Base-by-base conservation (phyloP, 2,329 filamentous ascomycete genomes). In the Paracoccidioides lutzii region DNA sequence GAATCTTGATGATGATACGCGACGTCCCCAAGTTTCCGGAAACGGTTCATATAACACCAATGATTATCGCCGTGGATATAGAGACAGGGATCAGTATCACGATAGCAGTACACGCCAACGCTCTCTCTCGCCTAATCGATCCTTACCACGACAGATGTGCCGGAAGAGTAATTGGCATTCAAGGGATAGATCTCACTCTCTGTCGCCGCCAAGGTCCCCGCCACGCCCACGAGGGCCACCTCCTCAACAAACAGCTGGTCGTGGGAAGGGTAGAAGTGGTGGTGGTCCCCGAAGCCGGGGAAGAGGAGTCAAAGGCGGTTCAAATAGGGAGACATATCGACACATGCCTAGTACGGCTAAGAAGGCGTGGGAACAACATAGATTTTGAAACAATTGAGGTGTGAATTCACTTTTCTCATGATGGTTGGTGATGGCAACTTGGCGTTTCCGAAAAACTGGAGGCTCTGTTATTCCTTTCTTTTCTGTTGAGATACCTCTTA, bases 291-390 rank as follows among this genome's bases (percentile, higher is more conserved):
- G 59, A 22, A 57, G 62, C 10, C 58, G 58, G 55, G 59, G 59
- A 15, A 63, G 59, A 45, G 54, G 61, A 40, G 42, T 5, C 33
- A 55, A 54, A 12, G 22, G 40, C 12, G 45, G 42, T 10, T 55
- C 55, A 28, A 63, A 58, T 35, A 58, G 64, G 30, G 62, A 67
- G 51, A 54, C 59, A 7, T 70, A 70, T 60, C 66, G 67, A 41
- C 68, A 67, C 6, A 57, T 68, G 59, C 67, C 66, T 1, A 67
- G 64, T 59, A 63, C 66, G 2, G 66, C 58, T 6, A 67, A 68
- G 49, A 66, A 66, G 43, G 62, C 61, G n/a, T 69, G 67, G 66
- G 65, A 68, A 53, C 63, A 57, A 57, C 63, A 64, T 55, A 60
- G 66, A 54, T 54, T 67, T 22, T 67, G 56, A 66, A 50, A 54